A percentile compares a stretch with the other conserved stretches of the same genome.
Conservation (phyloP, 2,329 filamentous ascomycete genomes). For the Phaeosphaeriaceae sp. region DNA sequence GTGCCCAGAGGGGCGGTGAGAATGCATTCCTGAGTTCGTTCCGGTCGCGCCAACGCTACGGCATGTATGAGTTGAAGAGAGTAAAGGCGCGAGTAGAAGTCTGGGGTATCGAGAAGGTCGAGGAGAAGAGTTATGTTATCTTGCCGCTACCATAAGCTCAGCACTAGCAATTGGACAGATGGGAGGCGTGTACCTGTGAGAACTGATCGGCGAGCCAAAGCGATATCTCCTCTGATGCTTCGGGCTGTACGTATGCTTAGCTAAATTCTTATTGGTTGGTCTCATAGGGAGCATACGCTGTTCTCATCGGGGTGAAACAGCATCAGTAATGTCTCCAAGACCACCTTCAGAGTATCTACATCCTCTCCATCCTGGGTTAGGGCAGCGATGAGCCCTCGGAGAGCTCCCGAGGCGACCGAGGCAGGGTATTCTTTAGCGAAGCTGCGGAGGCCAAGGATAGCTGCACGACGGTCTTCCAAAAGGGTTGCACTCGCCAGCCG, state of each 20-base stretch:
- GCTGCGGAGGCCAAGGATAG: constrained; percentile 89
- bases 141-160: constrained; percentile 73
- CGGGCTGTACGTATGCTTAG: constrained; percentile 64
- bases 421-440: constrained; percentile 97
- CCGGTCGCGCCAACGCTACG: constrained; percentile 82
- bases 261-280: not conserved
- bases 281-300: constrained; percentile 48
- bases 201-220: constrained; percentile 98
- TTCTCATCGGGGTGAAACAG: constrained; percentile 76
- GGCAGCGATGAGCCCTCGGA: constrained; percentile 84
- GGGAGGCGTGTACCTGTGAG: constrained; percentile 69
- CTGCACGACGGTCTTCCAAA: constrained; percentile 90
- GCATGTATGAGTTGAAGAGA: constrained; percentile 87
- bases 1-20: constrained; percentile 88
- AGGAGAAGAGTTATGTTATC: constrained; percentile 93
- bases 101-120: constrained; percentile 82
- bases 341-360: constrained; percentile 93
- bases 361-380: constrained; percentile 89
- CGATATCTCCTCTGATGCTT: constrained; percentile 94
- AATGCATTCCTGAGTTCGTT: constrained; percentile 93
- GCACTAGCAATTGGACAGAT: constrained; percentile 39
- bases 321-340: constrained; percentile 93
- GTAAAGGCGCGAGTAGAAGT: constrained; percentile 92
- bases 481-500: constrained; percentile 88
- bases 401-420: constrained; percentile 90